phyloP scores from a whole-genome alignment of 2,329 filamentous ascomycete genomes.

The Cadophora sp. region DNA sequence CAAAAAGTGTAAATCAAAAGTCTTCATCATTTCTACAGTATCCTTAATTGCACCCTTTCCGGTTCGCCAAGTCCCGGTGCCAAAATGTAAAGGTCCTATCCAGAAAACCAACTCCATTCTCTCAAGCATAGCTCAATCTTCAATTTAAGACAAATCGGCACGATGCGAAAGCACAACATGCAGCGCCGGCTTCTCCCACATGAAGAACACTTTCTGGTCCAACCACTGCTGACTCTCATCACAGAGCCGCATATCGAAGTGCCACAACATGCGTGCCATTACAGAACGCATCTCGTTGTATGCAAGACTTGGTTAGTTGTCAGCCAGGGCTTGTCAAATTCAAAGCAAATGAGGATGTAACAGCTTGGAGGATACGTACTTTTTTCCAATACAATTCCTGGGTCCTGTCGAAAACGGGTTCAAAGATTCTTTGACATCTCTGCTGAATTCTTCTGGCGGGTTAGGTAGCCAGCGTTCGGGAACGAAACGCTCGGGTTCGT shows the following conservation, averaged over 20 bases:
- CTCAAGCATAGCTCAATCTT: background rate
- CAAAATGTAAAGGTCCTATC: too few relatives aligned
- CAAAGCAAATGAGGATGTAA: background rate
- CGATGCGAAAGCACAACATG: conserved; percentile 6
- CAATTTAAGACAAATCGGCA: background rate
- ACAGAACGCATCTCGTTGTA: conserved; percentile 32
- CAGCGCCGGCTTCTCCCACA: conserved; percentile 24
- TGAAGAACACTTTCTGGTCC: conserved; percentile 19
- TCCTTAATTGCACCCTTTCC: too few relatives aligned
- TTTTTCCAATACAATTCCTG: conserved; percentile 33
- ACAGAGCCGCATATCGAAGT: conserved; percentile 34
- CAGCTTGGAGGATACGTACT: background rate
- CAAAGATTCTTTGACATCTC: conserved; percentile 28
- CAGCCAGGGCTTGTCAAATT: background rate
- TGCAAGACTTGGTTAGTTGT: conserved; percentile 20
- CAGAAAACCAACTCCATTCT: background rate
- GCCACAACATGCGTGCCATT: conserved; percentile 34
- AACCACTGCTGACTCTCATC: conserved; percentile 13
- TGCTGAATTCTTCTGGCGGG: conserved; percentile 15
- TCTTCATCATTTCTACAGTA: too few relatives aligned
- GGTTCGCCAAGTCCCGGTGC: too few relatives aligned
- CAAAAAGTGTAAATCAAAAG: too few relatives aligned
- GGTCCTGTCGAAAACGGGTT: conserved; percentile 28
- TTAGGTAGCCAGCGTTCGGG: conserved; percentile 45
- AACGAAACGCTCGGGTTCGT: conserved; percentile 39